Percentiles rank a stretch among this genome's conserved stretches.
Evolutionary conservation across 2,329 filamentous ascomycete genomes (phyloP).

Genomic region (Nothophaeocryptopus gaeumannii): DNA sequence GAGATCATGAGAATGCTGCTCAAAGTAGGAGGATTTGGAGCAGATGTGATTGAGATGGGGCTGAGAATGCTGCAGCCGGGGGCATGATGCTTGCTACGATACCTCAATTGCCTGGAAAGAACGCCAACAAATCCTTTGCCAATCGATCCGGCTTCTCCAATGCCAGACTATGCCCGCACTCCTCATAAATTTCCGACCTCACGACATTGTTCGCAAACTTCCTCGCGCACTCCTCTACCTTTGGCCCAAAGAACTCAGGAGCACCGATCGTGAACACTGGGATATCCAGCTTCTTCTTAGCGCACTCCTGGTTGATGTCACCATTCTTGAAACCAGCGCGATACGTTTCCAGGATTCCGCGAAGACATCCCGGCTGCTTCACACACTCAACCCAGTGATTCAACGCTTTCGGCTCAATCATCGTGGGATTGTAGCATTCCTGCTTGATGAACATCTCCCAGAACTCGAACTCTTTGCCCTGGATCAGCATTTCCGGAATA

Average conservation of each 20-base stretch:
- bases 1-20: no score
- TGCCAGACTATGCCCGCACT: constrained; percentile 37
- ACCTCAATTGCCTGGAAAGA: constrained; percentile 19
- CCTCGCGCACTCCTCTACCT: constrained; percentile 32
- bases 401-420: constrained; percentile 34
- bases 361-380: constrained; percentile 34
- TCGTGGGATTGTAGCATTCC: constrained; percentile 40
- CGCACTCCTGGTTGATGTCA: constrained; percentile 31
- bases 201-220: constrained; percentile 33
- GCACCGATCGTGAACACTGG: constrained; percentile 37
- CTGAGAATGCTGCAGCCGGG: no score
- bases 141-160: constrained; percentile 36
- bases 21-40: no score
- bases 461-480: constrained; percentile 39
- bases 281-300: constrained; percentile 31
- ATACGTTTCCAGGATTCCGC: constrained; percentile 37
- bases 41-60: no score
- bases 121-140: constrained; percentile 28
- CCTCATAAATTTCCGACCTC: constrained; percentile 34
- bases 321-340: constrained; percentile 35
- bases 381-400: constrained; percentile 36
- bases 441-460: constrained; percentile 43
- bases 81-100: no score
- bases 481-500: constrained; percentile 41
- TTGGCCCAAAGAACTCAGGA: constrained; percentile 37